Base-by-base conservation (phyloP, 345 rosid genomes). In the Heritiera fomes region DNA sequence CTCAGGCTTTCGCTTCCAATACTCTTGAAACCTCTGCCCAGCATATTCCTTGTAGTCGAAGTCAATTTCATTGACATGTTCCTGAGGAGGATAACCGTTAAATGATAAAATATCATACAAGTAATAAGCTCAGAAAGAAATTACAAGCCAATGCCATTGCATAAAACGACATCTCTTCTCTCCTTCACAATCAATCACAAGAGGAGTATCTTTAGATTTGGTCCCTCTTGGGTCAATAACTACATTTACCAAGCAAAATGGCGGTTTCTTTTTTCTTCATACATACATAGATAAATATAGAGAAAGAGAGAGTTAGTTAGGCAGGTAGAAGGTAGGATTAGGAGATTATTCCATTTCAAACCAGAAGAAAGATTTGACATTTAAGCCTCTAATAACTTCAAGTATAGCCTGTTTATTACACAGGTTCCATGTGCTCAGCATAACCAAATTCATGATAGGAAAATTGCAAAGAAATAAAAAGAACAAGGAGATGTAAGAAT, bases 31-130 rank as follows among this genome's bases (percentile, higher is more conserved):
- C 78, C 95, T 86, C 83, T 90, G 92, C 84, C 81, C 84, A 23
- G 93, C 95, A 81, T 91, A 91, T 75, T 83, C 91, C 60, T 76
- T 69, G 81, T 86, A 91, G 85, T 91, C 89, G 68, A 91, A 91
- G n/a, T 90, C 95, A 73, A 91, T 85, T 56, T 83, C 86, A 75
- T 88, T 91, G 61, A 87, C 91, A 52, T 88, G 86, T 6, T 85
- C 91, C 95, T 88, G 92, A 74, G 79, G 69, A 84, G 56, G 6
- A 71, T 47, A 71, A 53, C 58, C 15, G 58, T 53, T 53, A 53
- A 49, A 55, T 62, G 71, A 18, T 40, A 55, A 12, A 10, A 23
- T 34, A 58, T 3, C 3, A 72, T 38, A 32, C 7, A 60, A 20
- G 49, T 13, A 73, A 45, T 71, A 40, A 73, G 75, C 32, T 50